phyloP scores from a whole-genome alignment of 306 rosid genomes.

The Dicorynia guianensis region DNA sequence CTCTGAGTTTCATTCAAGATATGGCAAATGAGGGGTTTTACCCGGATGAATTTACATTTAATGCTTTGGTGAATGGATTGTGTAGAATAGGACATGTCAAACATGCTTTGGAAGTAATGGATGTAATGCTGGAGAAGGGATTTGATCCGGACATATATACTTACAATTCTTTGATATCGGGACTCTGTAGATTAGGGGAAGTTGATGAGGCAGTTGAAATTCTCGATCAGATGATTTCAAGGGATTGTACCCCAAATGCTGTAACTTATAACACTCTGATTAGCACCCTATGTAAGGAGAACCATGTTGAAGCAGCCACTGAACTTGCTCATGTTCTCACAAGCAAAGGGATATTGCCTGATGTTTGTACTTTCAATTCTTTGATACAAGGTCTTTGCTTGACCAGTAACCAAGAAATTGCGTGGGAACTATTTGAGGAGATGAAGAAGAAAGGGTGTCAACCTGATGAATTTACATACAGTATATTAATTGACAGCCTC shows the following conservation, averaged over 20 bases:
- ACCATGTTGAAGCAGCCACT: constrained; percentile 77
- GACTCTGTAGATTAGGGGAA: constrained; percentile 76
- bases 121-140: constrained; percentile 80
- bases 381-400: constrained; percentile 82
- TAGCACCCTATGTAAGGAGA: constrained; percentile 75
- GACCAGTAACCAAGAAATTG: constrained; percentile 62
- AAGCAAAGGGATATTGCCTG: constrained; percentile 78
- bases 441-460: constrained; percentile 76
- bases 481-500: constrained; percentile 73
- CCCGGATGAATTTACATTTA: constrained; percentile 77
- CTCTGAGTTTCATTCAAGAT: constrained; percentile 67
- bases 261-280: constrained; percentile 83
- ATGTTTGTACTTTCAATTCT: constrained; percentile 87
- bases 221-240: constrained; percentile 73
- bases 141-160: constrained; percentile 80
- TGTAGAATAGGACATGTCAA: constrained; percentile 69
- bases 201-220: constrained; percentile 76
- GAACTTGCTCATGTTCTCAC: constrained; percentile 69
- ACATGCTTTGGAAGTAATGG: constrained; percentile 80
- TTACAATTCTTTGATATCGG: constrained; percentile 78
- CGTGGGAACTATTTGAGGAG: constrained; percentile 82
- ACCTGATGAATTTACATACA: constrained; percentile 88
- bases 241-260: constrained; percentile 74
- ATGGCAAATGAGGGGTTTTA: constrained; percentile 62
- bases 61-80: constrained; percentile 81